A percentile compares a stretch with the other conserved stretches of the same genome.
Evolutionary conservation across 2,329 filamentous ascomycete species (phyloP).

Genomic region (Claviceps fusiformis): DNA sequence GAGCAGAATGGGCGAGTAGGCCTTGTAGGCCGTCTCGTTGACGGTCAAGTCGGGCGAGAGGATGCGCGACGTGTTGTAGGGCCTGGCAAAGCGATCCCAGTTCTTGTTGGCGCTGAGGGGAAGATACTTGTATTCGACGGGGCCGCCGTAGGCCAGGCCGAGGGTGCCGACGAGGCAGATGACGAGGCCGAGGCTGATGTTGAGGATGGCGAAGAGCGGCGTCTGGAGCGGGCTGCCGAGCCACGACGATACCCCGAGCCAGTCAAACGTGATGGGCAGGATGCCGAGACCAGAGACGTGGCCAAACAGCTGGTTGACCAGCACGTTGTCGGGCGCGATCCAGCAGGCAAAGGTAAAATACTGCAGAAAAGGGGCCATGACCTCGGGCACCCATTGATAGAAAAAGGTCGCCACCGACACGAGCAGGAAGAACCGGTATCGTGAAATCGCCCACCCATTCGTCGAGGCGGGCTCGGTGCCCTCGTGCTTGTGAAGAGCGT

Average conservation of each 20-base stretch:
- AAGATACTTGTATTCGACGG: slow-evolving; percentile 38
- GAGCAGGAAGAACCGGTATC: slow-evolving; percentile 32
- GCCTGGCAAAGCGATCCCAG: slow-evolving; percentile 37
- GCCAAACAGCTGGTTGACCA: slow-evolving; percentile 24
- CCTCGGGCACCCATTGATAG: slow-evolving; percentile 41
- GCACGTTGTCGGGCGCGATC: slow-evolving; percentile 31
- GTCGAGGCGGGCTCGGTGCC: slow-evolving; percentile 16
- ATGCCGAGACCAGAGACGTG: slow-evolving; percentile 28
- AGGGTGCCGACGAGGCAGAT: slow-evolving; percentile 36
- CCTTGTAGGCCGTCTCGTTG: slow-evolving; percentile 38
- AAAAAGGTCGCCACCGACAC: slow-evolving; percentile 33
- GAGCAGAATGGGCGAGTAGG: slow-evolving; percentile 40
- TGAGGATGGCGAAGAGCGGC: slow-evolving; percentile 45
- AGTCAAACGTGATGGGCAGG: slow-evolving; percentile 52
- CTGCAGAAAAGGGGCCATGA: slow-evolving; percentile 32
- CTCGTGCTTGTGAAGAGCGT: slow-evolving; percentile 30
- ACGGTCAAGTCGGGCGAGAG: slow-evolving; percentile 36
- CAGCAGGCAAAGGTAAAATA: slow-evolving; percentile 40
- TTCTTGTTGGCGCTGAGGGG: slow-evolving; percentile 37
- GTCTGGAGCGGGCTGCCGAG: slow-evolving; percentile 37
- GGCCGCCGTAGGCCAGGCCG: slow-evolving; percentile 35
- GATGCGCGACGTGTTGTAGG: slow-evolving; percentile 41
- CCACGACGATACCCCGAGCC: slow-evolving; percentile 36
- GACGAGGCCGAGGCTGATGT: slow-evolving; percentile 38
- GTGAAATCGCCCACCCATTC: slow-evolving; percentile 25